These are phyloP conservation scores for Liriodendron chinense DNA, from an alignment of 164 flowering plant species.

Conservation along the genomic window DNA sequence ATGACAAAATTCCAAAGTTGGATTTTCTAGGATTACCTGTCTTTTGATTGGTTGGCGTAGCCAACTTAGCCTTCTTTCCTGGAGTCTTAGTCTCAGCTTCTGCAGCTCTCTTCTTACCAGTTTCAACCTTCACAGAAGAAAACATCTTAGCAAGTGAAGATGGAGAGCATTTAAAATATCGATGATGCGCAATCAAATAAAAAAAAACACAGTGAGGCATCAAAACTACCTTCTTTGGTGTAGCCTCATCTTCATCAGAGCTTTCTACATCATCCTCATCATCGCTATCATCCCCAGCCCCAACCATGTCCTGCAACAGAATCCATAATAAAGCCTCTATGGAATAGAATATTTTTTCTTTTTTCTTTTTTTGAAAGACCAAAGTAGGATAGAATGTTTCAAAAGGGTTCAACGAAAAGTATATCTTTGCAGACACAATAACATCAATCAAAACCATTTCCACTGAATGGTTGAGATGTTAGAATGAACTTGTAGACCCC, in stretches of 20 bases:
- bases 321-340: not conserved
- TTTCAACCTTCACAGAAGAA: slow-evolving; percentile 26
- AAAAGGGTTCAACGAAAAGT: not conserved
- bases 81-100: slow-evolving; percentile 46
- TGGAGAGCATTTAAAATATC: not conserved
- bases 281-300: slow-evolving; percentile 15
- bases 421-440: not conserved
- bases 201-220: not conserved
- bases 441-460: not conserved
- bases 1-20: not conserved
- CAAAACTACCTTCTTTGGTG: slow-evolving; percentile 49
- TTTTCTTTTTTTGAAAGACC: too few species aligned
- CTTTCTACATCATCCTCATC: slow-evolving; percentile 34
- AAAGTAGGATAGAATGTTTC: too few species aligned
- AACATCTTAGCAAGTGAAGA: not conserved
- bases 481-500: too few species aligned
- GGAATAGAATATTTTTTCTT: too few species aligned
- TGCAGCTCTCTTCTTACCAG: slow-evolving; percentile 54
- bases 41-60: slow-evolving; percentile 49
- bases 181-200: not conserved
- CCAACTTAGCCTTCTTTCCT: slow-evolving; percentile 65
- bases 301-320: slow-evolving; percentile 18
- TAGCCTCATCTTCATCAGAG: slow-evolving; percentile 43
- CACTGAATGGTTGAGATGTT: too few species aligned
- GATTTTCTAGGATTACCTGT: slow-evolving; percentile 35